Evolutionary conservation across 2,329 filamentous ascomycete species (phyloP).

Genomic region (Beauveria medogensis): DNA sequence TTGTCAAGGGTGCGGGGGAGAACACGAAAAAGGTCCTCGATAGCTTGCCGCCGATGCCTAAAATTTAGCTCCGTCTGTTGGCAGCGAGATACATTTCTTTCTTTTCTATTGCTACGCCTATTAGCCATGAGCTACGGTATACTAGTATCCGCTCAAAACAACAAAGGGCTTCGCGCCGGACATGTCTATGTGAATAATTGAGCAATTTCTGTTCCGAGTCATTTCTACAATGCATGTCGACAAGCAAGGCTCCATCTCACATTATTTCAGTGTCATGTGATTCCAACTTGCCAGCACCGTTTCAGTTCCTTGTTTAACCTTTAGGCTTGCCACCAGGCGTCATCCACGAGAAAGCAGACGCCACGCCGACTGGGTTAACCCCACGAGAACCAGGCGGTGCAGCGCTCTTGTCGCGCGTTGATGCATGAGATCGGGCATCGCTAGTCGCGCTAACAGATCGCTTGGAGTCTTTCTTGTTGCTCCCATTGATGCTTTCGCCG

Average conservation of each 20-base stretch:
- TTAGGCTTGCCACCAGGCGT: slow-evolving; percentile 42
- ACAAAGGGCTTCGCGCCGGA: not conserved
- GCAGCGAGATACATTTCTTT: not conserved
- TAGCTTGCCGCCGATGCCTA: slow-evolving; percentile 50
- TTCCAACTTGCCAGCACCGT: not conserved
- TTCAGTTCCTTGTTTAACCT: slow-evolving; percentile 22
- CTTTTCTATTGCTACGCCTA: not conserved
- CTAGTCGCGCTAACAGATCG: slow-evolving; percentile 37
- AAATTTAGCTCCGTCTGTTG: slow-evolving; percentile 34
- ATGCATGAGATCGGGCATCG: slow-evolving; percentile 22
- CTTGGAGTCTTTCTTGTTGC: slow-evolving; percentile 47
- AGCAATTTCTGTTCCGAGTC: not conserved
- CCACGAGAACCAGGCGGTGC: slow-evolving; percentile 43
- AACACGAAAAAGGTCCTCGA: slow-evolving; percentile 63
- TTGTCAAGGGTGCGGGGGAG: slow-evolving; percentile 70
- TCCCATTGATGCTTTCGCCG: slow-evolving; percentile 20
- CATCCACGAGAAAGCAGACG: slow-evolving; percentile 90
- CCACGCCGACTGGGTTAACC: slow-evolving; percentile 82
- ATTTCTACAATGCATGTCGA: not conserved
- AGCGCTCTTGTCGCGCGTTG: slow-evolving; percentile 29
- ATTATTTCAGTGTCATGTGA: not conserved
- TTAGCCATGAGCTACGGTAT: not conserved
- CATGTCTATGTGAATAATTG: not conserved
- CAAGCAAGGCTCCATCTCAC: not conserved
- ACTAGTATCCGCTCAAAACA: not conserved